Evolutionary conservation across 495 filamentous ascomycete genomes (phyloP), one percentile per base, ranked within the genome.

Genomic region (Polyplosphaeria fusca): DNA sequence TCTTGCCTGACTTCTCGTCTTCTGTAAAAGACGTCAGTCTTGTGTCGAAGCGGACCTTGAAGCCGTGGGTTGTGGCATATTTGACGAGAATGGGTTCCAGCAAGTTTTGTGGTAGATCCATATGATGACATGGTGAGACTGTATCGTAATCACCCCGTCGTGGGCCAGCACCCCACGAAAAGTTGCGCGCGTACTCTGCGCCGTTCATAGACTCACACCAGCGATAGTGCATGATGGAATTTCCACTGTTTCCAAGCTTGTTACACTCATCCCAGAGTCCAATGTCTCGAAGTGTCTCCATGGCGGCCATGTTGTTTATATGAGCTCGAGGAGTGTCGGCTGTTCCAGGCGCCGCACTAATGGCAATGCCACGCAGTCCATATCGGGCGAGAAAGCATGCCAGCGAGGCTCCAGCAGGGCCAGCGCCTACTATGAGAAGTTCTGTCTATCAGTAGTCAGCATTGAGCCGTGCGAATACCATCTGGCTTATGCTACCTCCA

Each of bases 291-390:
- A 83, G 68, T 65, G 77, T 80, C 65, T 83, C 79, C 20, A 79
- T 58, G 0, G 77, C 83, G 19, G 83, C 84, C 57, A 86, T 82
- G 52, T 81, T 83, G 24, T 76, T 79, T 41, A 82, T 81, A 55
- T 83, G 79, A 0, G 79, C 80, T 0, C 80, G 65, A 1, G 80
- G 80, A 20, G 78, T 80, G 27, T 76, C 69, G 4, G 79, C 77
- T 2, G 69, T 79, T 5, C 74, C 75, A 3, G 77, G 67, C 0
- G 71, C 70, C 13, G 70, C 58, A 28, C 69, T 69, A 49, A 83
- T 71, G 47, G 81, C 73, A 38, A 81, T 71, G 0, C 80, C 80
- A 5, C 58, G 73, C 5, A 75, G 64, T 0, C 76, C 77, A 71
- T 83, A 71, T 18, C 69, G 67, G 9, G 73, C 72, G 4, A 83